These are phyloP conservation scores for Intubia oerlemansii DNA, from an alignment of 2,329 filamentous ascomycete species.

Conservation along the genomic window DNA sequence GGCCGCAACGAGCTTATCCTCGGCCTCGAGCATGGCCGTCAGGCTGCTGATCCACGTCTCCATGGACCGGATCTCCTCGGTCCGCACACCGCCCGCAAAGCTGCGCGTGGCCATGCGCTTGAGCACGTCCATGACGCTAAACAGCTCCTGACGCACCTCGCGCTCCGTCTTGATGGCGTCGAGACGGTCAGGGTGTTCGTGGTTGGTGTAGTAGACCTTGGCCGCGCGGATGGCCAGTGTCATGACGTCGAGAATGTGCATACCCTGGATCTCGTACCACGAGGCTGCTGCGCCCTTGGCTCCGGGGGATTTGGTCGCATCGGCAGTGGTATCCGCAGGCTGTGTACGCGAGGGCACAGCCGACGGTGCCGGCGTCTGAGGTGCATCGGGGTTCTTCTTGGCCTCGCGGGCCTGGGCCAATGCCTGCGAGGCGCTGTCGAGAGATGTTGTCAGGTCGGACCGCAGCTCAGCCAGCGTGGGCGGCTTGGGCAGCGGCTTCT, in stretches of 20 bases:
- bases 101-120: conserved; percentile 79
- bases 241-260: conserved; percentile 80
- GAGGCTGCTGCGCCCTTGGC: conserved; percentile 17
- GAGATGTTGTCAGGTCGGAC: conserved; percentile 37
- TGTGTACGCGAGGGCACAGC: neutral
- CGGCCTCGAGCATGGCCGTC: conserved; percentile 50
- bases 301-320: conserved; percentile 3
- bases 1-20: conserved; percentile 54
- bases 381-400: conserved; percentile 10
- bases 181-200: conserved; percentile 67
- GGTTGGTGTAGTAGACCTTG: conserved; percentile 88
- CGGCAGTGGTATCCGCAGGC: neutral
- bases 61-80: conserved; percentile 59
- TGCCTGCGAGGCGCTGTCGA: conserved; percentile 48
- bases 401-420: conserved; percentile 34
- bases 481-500: conserved; percentile 62
- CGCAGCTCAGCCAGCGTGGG: conserved; percentile 68
- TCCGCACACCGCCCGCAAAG: conserved; percentile 63
- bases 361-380: conserved; percentile 1
- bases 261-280: conserved; percentile 74
- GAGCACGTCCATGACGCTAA: conserved; percentile 72
- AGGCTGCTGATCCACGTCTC: conserved; percentile 62
- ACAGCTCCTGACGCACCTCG: conserved; percentile 61
- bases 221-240: conserved; percentile 91
- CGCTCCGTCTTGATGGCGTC: conserved; percentile 77